Conservation (phyloP, 352 stramenopile genomes). For the Halophytophthora polymorphica region DNA sequence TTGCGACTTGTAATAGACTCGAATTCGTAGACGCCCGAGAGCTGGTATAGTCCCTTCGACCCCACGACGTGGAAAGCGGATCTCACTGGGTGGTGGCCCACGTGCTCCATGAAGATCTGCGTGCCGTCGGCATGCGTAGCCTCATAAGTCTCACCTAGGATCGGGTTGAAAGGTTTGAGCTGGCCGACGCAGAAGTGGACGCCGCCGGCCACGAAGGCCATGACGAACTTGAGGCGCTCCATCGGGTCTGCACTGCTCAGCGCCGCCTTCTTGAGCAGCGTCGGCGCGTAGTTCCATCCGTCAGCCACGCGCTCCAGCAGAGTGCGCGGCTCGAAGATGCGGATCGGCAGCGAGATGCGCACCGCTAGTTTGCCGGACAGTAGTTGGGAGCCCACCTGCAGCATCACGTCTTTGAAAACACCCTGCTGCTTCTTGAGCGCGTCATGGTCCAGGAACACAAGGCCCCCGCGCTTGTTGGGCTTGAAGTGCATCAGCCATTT, state of each 20-base stretch:
- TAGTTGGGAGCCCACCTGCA: conserved; percentile 67
- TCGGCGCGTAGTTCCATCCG: conserved; percentile 75
- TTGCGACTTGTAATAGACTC: conserved; percentile 67
- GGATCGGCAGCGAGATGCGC: conserved; percentile 70
- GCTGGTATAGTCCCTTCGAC: conserved; percentile 43
- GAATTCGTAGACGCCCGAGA: conserved; percentile 68
- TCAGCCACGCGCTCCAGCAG: conserved; percentile 73
- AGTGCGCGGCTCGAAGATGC: conserved; percentile 71
- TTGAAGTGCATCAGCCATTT: conserved; percentile 56
- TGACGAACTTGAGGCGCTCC: conserved; percentile 69
- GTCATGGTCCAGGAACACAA: conserved; percentile 65
- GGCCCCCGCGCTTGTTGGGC: conserved; percentile 66
- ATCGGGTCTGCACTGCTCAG: conserved; percentile 40
- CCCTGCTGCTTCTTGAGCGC: conserved; percentile 75
- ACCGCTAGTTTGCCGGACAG: conserved; percentile 66
- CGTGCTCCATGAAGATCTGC: conserved; percentile 67
- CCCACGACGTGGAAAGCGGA: conserved; percentile 55
- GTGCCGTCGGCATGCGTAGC: conserved; percentile 69
- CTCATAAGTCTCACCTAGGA: conserved; percentile 77
- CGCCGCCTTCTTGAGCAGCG: conserved; percentile 68
- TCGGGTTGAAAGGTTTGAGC: conserved; percentile 81
- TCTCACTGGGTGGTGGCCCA: conserved; percentile 67
- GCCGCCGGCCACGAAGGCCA: conserved; percentile 63
- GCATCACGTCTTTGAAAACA: conserved; percentile 80
- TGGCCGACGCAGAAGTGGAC: conserved; percentile 74